phyloP scores from a whole-genome alignment of 2,329 filamentous ascomycete genomes.

The Alternaria rosae region DNA sequence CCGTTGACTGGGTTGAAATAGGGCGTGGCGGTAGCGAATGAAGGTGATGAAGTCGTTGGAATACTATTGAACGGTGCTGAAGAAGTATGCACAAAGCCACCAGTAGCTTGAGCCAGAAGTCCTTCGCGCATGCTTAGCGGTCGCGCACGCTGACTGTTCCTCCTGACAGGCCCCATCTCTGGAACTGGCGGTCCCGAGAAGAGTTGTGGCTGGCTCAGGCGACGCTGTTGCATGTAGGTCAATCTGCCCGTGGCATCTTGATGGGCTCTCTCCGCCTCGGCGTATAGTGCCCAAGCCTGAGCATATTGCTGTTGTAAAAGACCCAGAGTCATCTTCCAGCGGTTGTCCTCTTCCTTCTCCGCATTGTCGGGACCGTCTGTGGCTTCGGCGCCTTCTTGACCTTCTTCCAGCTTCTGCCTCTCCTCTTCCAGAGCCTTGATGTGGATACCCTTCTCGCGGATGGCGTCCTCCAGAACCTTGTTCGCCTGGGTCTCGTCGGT shows the following conservation, averaged over 20 bases:
- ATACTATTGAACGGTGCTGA: constrained; percentile 56
- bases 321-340: constrained; percentile 64
- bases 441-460: constrained; percentile 73
- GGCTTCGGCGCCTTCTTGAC: constrained; percentile 53
- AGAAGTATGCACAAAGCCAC: constrained; percentile 47
- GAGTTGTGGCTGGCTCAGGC: constrained; percentile 50
- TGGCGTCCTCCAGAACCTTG: constrained; percentile 73
- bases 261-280: constrained; percentile 48
- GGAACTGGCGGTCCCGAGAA: constrained; percentile 42
- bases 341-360: constrained; percentile 57
- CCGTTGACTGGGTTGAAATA: constrained; percentile 68
- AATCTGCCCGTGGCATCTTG: constrained; percentile 53
- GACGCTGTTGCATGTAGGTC: constrained; percentile 49
- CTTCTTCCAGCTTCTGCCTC: constrained; percentile 61
- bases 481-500: constrained; percentile 56
- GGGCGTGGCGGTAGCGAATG: constrained; percentile 59
- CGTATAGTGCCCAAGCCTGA: constrained; percentile 45
- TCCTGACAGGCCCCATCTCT: constrained; percentile 43
- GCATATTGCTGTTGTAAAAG: constrained; percentile 61
- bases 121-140: constrained; percentile 51
- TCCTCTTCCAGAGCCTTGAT: constrained; percentile 78
- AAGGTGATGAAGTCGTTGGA: constrained; percentile 59
- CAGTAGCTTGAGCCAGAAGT: constrained; percentile 38
- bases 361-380: constrained; percentile 52
- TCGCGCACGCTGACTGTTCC: constrained; percentile 52